phyloP scores from a whole-genome alignment of 345 rosid species.

The Microcos paniculata region DNA sequence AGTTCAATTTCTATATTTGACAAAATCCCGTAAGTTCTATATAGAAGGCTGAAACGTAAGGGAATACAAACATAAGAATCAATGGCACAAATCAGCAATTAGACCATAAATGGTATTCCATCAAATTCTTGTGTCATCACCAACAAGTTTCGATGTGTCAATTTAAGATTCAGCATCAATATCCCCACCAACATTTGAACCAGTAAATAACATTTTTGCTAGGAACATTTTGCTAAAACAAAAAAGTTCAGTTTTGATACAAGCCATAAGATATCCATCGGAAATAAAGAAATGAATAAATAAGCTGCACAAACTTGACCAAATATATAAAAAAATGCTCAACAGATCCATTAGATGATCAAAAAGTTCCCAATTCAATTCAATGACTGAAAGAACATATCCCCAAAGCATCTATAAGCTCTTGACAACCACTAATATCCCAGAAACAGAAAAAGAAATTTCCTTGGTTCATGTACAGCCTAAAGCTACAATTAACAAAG shows the following conservation, averaged over 20 bases:
- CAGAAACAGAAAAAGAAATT: neutral
- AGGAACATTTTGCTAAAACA: neutral
- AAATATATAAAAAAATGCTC: neutral
- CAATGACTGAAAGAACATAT: neutral
- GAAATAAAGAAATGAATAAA: neutral
- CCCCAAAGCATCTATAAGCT: neutral
- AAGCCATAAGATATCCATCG: neutral
- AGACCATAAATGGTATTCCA: neutral
- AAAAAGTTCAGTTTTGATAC: neutral
- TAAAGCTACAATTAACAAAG: neutral
- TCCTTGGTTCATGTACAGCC: neutral
- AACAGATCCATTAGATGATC: neutral
- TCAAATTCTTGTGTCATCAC: neutral
- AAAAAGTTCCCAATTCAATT: neutral
- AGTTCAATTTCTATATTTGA: neutral
- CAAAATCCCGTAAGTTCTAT: neutral
- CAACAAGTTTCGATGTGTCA: neutral
- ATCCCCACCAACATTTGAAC: neutral
- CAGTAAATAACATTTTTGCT: neutral
- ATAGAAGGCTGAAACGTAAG: neutral
- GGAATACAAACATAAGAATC: neutral
- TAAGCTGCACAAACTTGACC: neutral
- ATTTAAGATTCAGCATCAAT: constrained; percentile 1
- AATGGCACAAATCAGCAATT: neutral
- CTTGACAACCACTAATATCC: neutral